Evolutionary conservation across 305 asterid species (phyloP).

Genomic region (Nicotiana rustica): DNA sequence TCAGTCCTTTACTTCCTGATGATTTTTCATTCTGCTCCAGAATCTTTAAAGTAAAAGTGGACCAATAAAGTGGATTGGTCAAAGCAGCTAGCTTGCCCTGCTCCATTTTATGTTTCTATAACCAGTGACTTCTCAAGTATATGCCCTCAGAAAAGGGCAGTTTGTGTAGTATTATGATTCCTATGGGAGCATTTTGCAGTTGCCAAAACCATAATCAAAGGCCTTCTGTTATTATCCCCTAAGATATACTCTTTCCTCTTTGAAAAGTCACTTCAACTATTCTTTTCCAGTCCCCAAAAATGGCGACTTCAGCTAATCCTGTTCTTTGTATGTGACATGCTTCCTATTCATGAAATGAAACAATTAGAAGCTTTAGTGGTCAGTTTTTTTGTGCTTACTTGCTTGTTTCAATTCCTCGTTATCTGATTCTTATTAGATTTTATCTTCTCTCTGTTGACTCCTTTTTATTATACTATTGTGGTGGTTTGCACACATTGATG

Average conservation of each 20-base stretch:
- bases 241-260: conserved; percentile 17
- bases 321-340: conserved; percentile 10
- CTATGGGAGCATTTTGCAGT: conserved; percentile 19
- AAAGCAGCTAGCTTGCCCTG: not conserved
- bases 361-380: conserved; percentile 3
- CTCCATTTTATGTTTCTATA: not conserved
- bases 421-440: not conserved
- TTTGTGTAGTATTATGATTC: not conserved
- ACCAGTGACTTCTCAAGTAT: not conserved
- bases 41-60: not conserved
- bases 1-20: conserved; percentile 4
- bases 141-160: not conserved
- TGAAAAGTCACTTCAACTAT: conserved; percentile 25
- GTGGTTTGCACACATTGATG: conserved; percentile 33
- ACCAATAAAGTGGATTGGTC: not conserved
- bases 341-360: conserved; percentile 1
- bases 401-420: conserved; percentile 24
- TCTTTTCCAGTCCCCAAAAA: not conserved
- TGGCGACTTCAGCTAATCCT: not conserved
- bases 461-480: conserved; percentile 25
- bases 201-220: conserved; percentile 10
- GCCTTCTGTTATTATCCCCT: conserved; percentile 1
- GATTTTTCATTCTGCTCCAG: conserved; percentile 13
- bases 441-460: conserved; percentile 28
- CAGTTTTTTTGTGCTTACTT: conserved; percentile 5